Conservation (phyloP, 345 rosid species). For the Bruguiera sexangula region DNA sequence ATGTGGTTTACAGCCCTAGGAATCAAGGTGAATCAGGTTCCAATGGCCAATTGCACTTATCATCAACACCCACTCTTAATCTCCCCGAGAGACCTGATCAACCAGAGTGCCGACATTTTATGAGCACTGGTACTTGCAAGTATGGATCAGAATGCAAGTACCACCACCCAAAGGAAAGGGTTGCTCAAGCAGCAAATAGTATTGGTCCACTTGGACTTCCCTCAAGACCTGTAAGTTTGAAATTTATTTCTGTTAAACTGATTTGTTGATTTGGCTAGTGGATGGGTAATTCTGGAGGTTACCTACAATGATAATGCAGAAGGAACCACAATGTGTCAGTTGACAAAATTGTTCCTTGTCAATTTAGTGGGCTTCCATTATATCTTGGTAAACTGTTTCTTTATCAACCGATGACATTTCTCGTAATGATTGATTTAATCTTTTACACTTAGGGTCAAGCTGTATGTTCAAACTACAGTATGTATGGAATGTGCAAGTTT, state of each 20-base stretch:
- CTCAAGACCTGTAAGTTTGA: constrained; percentile 58
- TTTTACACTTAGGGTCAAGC: constrained; percentile 60
- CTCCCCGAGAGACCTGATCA: constrained; percentile 64
- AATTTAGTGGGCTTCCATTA: neutral
- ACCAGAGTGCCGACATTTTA: constrained; percentile 68
- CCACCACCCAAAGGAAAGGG: constrained; percentile 75
- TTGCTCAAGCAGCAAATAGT: constrained; percentile 37
- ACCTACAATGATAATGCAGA: neutral
- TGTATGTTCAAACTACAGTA: constrained; percentile 54
- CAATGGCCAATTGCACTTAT: constrained; percentile 38
- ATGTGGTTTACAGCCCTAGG: constrained; percentile 39
- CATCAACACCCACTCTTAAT: constrained; percentile 32
- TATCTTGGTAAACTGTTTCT: neutral
- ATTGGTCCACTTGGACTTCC: constrained; percentile 51
- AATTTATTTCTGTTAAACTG: neutral
- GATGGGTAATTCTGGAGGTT: neutral
- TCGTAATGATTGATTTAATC: neutral
- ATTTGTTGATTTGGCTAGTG: neutral
- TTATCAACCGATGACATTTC: neutral
- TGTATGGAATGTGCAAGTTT: constrained; percentile 61
- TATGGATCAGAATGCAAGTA: constrained; percentile 82
- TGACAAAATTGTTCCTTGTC: neutral
- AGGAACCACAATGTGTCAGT: neutral
- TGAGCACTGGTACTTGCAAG: constrained; percentile 73
- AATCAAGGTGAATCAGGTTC: constrained; percentile 52